Evolutionary conservation across 2,329 filamentous ascomycete species (phyloP), one percentile per base, ranked within the genome.

Genomic region (Colletotrichum spinosum): DNA sequence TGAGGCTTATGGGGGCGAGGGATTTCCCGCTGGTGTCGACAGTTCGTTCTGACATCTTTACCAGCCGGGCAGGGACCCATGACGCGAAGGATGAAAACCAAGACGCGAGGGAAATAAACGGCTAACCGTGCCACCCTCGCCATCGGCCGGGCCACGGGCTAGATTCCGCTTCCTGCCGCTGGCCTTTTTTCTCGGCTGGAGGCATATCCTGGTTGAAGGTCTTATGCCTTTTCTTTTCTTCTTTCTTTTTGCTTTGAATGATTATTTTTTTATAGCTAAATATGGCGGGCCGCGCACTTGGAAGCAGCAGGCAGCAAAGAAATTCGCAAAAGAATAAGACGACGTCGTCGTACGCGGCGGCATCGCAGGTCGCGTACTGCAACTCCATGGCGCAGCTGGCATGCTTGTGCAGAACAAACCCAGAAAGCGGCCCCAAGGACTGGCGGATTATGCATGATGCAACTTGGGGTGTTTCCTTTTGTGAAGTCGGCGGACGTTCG

Each of bases 81-180:
- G 57, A 12, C 38, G 35, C 39, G 17, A 52, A 34, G 38, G 34
- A 37, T 34, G 51, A 17, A 39, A 46, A 48, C 39, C n/a, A 37
- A 33, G 39, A 25, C 17, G 17, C 38, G 51, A 41, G 38, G 46
- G 35, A 25, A 46, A 46, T 39, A 58, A 57, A 45, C 34, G 46
- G 35, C 45, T 35, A 51, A 46, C 61, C 62, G 62, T 65, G 62
- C 62, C 62, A 61, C 45, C 56, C 62, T 65, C 45, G 57, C 45
- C 10, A 55, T 61, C 57, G 51, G 51, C 42, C 45, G 50, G 51
- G 15, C 55, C 52, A 41, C 57, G 57, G 61, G 13, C 51, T 61
- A 7, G 25, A 51, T 55, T 61, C 57, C 51, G 51, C 51, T 48
- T 61, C 45, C 46, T 57, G 51, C 61, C 51, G 51, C 61, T 55